Base-by-base conservation (phyloP, 129 eudicot genomes). In the Flaveria ramosissima region DNA sequence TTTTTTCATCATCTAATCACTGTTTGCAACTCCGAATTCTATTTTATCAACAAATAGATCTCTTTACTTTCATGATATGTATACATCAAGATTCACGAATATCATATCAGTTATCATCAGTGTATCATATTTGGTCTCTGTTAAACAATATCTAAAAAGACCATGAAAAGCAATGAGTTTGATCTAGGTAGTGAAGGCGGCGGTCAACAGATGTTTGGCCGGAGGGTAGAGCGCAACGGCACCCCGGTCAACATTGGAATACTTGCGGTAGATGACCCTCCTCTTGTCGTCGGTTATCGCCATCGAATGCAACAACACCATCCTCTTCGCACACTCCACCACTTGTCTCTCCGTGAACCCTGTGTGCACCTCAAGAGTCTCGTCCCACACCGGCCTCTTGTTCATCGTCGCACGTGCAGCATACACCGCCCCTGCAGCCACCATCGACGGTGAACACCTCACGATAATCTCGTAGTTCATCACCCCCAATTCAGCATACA, bases 371-470 rank as follows among this genome's bases (percentile, higher is more conserved):
- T 86, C 86, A 13, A 93, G 81, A 0, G 98, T 91, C 27, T 87
- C 96, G 50, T 79, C 86, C 98, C 98, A 93, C 41, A 70, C 57
- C 5, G 90, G 88, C 4, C 23, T 60, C 80, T 68, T 85, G 68
- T 82, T 80, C n/a, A 93, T 21, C 12, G 91, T 83, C 75, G 84
- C 77, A 11, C 98, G 85, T 6, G 98, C 97, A 0, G 87, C 97
- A 9, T 85, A 89, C 69, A 93, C 97, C 30, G 97, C 97, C 2
- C 89, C 89, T 64, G 98, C 98, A n/a, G 98, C 97, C 84, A 93
- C 76, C 97, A 93, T 90, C 0, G 98, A 93, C 7, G 96, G 93
- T 51, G 88, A 80, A 73, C 78, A 84, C 19, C 80, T 60, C 2
- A 85, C 72, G 7, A 84, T 72, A 12, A 85, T 77, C 27, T 68